Evolutionary conservation across 2,329 filamentous ascomycete species (phyloP).

Genomic region (Apiospora rasikravindrae): DNA sequence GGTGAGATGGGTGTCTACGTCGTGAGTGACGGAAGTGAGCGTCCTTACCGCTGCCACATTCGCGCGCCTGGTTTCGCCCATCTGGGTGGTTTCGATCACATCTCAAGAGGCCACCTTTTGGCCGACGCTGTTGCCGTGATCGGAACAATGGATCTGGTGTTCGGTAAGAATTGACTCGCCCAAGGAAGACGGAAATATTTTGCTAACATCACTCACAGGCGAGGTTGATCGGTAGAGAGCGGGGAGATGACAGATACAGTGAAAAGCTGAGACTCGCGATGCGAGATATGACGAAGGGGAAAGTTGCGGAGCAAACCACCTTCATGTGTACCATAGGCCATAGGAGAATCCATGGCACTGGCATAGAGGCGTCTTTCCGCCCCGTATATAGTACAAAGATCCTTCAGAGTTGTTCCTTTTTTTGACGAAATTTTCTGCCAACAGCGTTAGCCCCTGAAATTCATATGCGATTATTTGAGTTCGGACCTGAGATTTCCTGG

Average conservation of each 20-base stretch:
- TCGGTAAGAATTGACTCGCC: slow-evolving; percentile 62
- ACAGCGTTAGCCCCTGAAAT: not conserved
- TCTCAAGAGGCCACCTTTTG: slow-evolving; percentile 88
- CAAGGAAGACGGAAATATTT: not conserved
- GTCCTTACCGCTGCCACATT: slow-evolving; percentile 97
- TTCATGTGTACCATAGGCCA: slow-evolving; percentile 38
- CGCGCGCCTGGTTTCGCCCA: slow-evolving; percentile 96
- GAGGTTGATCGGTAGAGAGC: slow-evolving; percentile 63
- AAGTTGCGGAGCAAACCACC: slow-evolving; percentile 21
- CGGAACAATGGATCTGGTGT: slow-evolving; percentile 86
- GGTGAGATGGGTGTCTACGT: slow-evolving; percentile 99
- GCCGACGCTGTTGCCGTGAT: slow-evolving; percentile 98
- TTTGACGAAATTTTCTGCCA: slow-evolving; percentile 11
- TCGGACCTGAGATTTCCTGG: not conserved
- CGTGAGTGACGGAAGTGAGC: slow-evolving; percentile 93
- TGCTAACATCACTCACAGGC: slow-evolving; percentile 51
- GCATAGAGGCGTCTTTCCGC: slow-evolving; percentile 22
- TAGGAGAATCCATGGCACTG: slow-evolving; percentile 23
- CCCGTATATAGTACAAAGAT: slow-evolving; percentile 25
- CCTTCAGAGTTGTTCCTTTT: slow-evolving; percentile 17
- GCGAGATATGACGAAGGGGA: slow-evolving; percentile 20
- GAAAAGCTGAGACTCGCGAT: slow-evolving; percentile 26
- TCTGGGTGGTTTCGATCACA: slow-evolving; percentile 90
- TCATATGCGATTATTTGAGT: not conserved
- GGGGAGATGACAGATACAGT: slow-evolving; percentile 15